These are phyloP conservation scores for Dothiorella sarmentorum DNA, from an alignment of 2,329 filamentous ascomycete species.

Conservation along the genomic window DNA sequence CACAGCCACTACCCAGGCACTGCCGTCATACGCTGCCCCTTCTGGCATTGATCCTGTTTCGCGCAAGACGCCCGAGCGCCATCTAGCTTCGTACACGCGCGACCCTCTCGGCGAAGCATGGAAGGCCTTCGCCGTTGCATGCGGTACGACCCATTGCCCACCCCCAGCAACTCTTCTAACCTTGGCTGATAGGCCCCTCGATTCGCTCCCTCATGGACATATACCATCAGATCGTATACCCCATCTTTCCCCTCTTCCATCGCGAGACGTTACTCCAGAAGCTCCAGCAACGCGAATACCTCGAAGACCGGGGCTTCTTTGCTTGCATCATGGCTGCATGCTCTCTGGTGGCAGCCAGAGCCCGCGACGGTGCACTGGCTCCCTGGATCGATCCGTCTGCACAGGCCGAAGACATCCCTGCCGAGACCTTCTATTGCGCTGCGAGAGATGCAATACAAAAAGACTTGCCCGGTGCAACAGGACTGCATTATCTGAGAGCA, in stretches of 20 bases:
- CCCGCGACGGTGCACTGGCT: slow-evolving; percentile 49
- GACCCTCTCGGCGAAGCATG: slow-evolving; percentile 33
- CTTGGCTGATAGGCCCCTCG: slow-evolving; percentile 21
- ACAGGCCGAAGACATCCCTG: slow-evolving; percentile 32
- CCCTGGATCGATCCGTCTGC: slow-evolving; percentile 33
- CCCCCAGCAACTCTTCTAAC: no score
- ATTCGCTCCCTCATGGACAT: slow-evolving; percentile 47
- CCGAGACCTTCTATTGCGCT: slow-evolving; percentile 46
- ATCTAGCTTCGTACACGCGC: slow-evolving; percentile 20
- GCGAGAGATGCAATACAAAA: slow-evolving; percentile 40
- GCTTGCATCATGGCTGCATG: slow-evolving; percentile 52
- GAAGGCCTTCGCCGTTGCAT: slow-evolving; percentile 42
- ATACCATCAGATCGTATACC: slow-evolving; percentile 54
- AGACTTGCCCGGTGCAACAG: slow-evolving; percentile 35
- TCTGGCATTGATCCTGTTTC: neutral
- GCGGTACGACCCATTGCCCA: slow-evolving; percentile 20
- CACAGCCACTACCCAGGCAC: neutral
- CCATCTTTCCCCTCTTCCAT: slow-evolving; percentile 53
- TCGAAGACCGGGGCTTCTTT: slow-evolving; percentile 44
- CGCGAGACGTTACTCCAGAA: slow-evolving; percentile 42
- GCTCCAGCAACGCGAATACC: slow-evolving; percentile 44
- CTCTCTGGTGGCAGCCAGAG: slow-evolving; percentile 47
- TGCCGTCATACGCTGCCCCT: neutral
- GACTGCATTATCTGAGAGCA: slow-evolving; percentile 44
- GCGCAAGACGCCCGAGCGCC: slow-evolving; percentile 12